Conservation (phyloP, 1,139 yeast species). For the Wickerhamiella pararugosa region DNA sequence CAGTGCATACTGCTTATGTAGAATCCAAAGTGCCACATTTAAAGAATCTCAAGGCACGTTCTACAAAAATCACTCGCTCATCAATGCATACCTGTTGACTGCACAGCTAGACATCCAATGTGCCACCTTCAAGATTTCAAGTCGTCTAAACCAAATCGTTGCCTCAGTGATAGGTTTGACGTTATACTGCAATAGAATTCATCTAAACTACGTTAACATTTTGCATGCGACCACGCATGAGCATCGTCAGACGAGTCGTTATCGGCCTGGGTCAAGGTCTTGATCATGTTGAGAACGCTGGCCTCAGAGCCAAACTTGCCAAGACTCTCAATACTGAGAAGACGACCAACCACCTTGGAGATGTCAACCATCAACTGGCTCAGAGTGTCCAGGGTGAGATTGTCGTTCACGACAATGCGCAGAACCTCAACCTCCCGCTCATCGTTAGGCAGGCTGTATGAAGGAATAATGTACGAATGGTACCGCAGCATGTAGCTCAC, state of each 20-base stretch:
- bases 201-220: not conserved
- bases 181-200: no score
- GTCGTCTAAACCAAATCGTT: no score
- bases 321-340: conserved; percentile 22
- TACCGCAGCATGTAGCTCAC: conserved; percentile 59
- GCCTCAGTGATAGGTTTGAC: no score
- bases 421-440: conserved; percentile 46
- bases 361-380: conserved; percentile 59
- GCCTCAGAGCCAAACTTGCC: not conserved
- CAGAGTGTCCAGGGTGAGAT: conserved; percentile 54
- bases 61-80: no score
- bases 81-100: no score
- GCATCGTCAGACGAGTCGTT: conserved; percentile 2
- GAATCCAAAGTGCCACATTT: no score
- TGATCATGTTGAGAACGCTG: not conserved
- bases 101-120: no score
- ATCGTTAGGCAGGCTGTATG: conserved; percentile 65
- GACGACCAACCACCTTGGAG: conserved; percentile 38
- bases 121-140: no score
- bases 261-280: conserved; percentile 2
- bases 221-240: conserved; percentile 3
- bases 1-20: no score
- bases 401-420: conserved; percentile 70
- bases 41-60: no score
- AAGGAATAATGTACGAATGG: conserved; percentile 81